Percentiles rank a stretch among this genome's conserved stretches.
phyloP scores from a whole-genome alignment of 1,284 basidiomycete genomes.

The Inonotus obliquus region DNA sequence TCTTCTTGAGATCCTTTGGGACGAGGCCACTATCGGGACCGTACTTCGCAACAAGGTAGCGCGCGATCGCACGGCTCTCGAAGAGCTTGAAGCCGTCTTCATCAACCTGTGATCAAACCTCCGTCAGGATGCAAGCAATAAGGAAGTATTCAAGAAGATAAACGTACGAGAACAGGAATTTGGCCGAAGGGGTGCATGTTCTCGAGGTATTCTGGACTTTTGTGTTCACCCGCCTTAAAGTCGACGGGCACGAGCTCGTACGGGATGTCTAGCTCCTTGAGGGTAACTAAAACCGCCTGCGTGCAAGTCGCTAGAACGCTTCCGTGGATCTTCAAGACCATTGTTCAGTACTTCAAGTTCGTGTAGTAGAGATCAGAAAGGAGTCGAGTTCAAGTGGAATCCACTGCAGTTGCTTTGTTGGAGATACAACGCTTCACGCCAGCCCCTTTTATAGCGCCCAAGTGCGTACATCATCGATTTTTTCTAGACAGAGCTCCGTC shows the following conservation, averaged over 20 bases:
- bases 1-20: slow-evolving; percentile 25
- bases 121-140: neutral
- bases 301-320: slow-evolving; percentile 20
- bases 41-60: slow-evolving; percentile 30
- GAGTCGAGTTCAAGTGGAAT: no score
- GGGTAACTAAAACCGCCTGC: slow-evolving; percentile 14
- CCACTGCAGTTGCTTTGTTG: no score
- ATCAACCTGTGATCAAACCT: neutral
- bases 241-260: slow-evolving; percentile 21
- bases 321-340: slow-evolving; percentile 20
- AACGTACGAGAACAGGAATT: slow-evolving; percentile 39
- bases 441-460: no score
- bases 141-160: neutral
- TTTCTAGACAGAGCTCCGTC: no score
- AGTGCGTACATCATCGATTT: no score
- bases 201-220: slow-evolving; percentile 37
- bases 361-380: no score
- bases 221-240: slow-evolving; percentile 35
- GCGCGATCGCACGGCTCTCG: slow-evolving; percentile 34
- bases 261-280: slow-evolving; percentile 19
- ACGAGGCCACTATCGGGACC: slow-evolving; percentile 15
- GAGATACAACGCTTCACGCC: no score
- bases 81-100: slow-evolving; percentile 22
- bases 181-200: slow-evolving; percentile 62
- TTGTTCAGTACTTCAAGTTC: neutral